Conservation (phyloP, 441 rosid genomes). For the Syzygium syzygioides region DNA sequence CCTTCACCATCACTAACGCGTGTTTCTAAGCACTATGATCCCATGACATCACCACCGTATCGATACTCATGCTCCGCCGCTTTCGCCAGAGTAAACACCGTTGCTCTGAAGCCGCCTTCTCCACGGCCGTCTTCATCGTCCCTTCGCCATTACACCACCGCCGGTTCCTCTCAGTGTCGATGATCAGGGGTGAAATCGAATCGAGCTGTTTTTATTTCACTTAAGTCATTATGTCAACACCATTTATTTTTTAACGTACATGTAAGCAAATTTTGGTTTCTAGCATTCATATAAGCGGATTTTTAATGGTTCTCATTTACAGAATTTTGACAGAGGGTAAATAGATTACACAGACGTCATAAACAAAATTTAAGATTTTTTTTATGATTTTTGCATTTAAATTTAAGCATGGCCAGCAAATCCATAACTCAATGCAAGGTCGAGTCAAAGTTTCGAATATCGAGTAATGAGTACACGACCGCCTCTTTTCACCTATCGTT, state of each 20-base stretch:
- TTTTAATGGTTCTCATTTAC: too few relatives aligned
- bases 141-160: fast-evolving
- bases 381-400: too few relatives aligned
- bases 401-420: too few relatives aligned
- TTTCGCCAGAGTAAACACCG: background rate
- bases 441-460: background rate
- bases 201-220: background rate
- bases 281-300: too few relatives aligned
- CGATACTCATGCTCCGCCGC: background rate
- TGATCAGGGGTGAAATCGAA: background rate
- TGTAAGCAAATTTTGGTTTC: too few relatives aligned
- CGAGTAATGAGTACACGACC: too few relatives aligned
- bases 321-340: too few relatives aligned
- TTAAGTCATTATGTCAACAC: too few relatives aligned
- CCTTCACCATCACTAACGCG: background rate
- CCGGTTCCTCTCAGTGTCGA: background rate
- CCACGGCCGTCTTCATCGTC: background rate
- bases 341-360: too few relatives aligned
- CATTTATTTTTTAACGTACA: background rate
- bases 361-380: too few relatives aligned
- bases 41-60: background rate
- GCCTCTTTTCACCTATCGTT: background rate
- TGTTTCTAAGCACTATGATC: background rate
- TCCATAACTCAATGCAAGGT: background rate
- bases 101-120: background rate